Evolutionary conservation across 106 monocot species (phyloP), one percentile per base, ranked within the genome.

Genomic region (Dendrobium officinale): DNA sequence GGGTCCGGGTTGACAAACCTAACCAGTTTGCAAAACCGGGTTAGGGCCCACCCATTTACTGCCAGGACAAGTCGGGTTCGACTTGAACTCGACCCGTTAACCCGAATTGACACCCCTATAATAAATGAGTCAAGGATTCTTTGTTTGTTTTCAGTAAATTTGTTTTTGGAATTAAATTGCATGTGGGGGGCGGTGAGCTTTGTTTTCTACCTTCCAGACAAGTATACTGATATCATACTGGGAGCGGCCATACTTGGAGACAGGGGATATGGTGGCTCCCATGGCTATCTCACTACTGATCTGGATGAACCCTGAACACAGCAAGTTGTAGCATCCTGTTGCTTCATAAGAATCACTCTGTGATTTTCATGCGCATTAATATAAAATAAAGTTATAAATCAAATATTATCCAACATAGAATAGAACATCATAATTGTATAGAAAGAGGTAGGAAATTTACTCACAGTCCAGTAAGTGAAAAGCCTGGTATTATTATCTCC

Each of bases 341-440:
- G 92, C 92, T 87, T 92, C 89, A 81, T 92, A 92, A 61, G 89
- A 87, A 79, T 92, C 92, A 82, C 92, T 92, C 92, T 92, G 89
- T 27, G 29, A 68, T 75, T 84, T 82, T 2, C 20, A 68, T 59
- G 16, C 10, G 42, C 43, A 43, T 77, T 24, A 75, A 10, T 31
- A 9, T 37, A 67, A 42, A 8, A 37, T 13, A 31, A 77, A 76
- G 4, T 4, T 66, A 20, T 33, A 54, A 43, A 13, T 33, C 70
- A 15, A 81, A 16, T 31, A 59, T 58, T 17, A 75, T 15, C 56
- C 15, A 9, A 16, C 56, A 56, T 56, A 0, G 19, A 16, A 70
- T 13, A 70, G 37, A 70, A 70, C 24, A 11, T 16, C 33, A 70
- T 13, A 70, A 33, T 4, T 37, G 37, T 20, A 74, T 73, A 13